A percentile compares a stretch with the other conserved stretches of the same genome.
Evolutionary conservation across 768 basidiomycete species (phyloP).

Genomic region (Sutorius australiensis): DNA sequence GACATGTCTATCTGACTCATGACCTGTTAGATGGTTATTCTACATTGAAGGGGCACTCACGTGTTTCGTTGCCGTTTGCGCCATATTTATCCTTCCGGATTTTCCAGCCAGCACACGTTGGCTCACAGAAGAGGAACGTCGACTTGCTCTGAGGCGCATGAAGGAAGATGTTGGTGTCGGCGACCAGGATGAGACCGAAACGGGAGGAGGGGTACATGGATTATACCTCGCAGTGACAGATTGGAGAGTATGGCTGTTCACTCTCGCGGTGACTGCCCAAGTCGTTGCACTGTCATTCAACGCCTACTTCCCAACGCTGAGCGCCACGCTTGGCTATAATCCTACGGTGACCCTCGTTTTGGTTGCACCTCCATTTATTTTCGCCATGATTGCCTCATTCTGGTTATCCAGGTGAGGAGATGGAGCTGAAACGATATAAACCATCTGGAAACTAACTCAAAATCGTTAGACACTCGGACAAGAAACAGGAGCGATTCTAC

Average conservation of each 20-base stretch:
- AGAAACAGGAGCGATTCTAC: constrained; percentile 62
- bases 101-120: constrained; percentile 38
- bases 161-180: constrained; percentile 61
- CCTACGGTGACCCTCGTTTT: constrained; percentile 63
- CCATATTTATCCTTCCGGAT: constrained; percentile 48
- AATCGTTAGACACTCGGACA: constrained; percentile 60
- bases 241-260: constrained; percentile 80
- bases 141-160: constrained; percentile 56
- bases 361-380: constrained; percentile 73
- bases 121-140: constrained; percentile 36
- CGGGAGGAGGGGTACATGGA: constrained; percentile 39
- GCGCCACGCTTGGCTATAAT: constrained; percentile 64
- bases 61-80: constrained; percentile 41
- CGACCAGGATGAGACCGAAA: constrained; percentile 47
- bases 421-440: neutral
- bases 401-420: constrained; percentile 42
- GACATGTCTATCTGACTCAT: constrained; percentile 5
- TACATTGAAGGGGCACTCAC: constrained; percentile 46
- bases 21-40: constrained; percentile 43
- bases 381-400: constrained; percentile 56
- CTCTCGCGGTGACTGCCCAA: constrained; percentile 40
- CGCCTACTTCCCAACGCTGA: constrained; percentile 79
- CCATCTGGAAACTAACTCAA: constrained; percentile 2
- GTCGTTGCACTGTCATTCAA: constrained; percentile 65
- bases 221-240: constrained; percentile 62